Evolutionary conservation across 805 yeast genomes (phyloP), one percentile per base, ranked within the genome.

Genomic region (Ascoidea tarda): DNA sequence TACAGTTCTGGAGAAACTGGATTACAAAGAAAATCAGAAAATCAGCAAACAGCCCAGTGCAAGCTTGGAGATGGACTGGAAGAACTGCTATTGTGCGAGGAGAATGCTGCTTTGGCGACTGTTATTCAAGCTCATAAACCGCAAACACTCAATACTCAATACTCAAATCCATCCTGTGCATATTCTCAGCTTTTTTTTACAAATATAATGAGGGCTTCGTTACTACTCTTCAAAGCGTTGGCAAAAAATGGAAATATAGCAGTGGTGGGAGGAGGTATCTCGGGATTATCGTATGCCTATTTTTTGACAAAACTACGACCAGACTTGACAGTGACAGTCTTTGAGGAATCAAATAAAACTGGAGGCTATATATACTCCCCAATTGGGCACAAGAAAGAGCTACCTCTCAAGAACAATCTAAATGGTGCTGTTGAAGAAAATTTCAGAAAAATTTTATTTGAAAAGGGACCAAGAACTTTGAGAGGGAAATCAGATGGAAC

Each of bases 381-480:
- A 63, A 21, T 21, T 21, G 28, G 28, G 28, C 3, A 21, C 28
- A 21, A 21, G 28, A 69, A n/a, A 58, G 59, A n/a, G 44, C 8
- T 10, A 10, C 44, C 14, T 38, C 14, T 38, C 8, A 38, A 38
- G 8, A 2, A 38, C 14, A 38, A 38, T 38, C 8, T 38, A 38
- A 38, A 38, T 38, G 14, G 14, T 14, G 14, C 8, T 38, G 14
- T 14, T 14, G 14, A 38, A 10, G 14, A 8, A 38, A 38, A 38
- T 14, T 10, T 10, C 8, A 4, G 4, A 4, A 38, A 38, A 38
- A 63, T 75, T 0, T 54, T 73, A 2, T 64, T 87, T 33, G 98
- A 93, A 60, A 84, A 82, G 56, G 99, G 98, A 0, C 98, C 99
- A 0, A 70, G 98, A 50, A 93, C 98, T 0, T 69, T 93, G 48